Percentiles rank a stretch among this genome's conserved stretches.
phyloP scores from a whole-genome alignment of 768 basidiomycete species.

The Xerocomellus amylosporus region DNA sequence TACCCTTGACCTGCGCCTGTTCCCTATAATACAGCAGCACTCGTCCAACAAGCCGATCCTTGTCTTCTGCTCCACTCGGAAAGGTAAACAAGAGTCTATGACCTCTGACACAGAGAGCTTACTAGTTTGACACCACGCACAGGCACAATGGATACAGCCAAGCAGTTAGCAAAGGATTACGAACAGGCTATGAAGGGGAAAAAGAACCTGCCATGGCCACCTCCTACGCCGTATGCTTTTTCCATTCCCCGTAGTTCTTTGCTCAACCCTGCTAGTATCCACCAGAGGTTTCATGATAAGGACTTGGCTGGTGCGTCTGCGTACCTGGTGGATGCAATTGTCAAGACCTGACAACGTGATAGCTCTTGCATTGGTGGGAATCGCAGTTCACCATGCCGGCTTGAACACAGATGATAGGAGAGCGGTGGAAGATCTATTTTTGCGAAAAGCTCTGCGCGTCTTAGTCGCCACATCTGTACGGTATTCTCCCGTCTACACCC shows the following conservation, averaged over 20 bases:
- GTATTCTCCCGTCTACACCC: neutral
- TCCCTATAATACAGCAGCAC: slow-evolving; percentile 67
- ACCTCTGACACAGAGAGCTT: neutral
- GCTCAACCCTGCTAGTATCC: slow-evolving; percentile 41
- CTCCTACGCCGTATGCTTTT: slow-evolving; percentile 46
- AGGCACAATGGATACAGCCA: slow-evolving; percentile 69
- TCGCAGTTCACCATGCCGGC: slow-evolving; percentile 93
- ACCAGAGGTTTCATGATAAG: slow-evolving; percentile 62
- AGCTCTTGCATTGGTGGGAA: slow-evolving; percentile 70
- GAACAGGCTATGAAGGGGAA: slow-evolving; percentile 49
- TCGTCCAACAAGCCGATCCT: slow-evolving; percentile 80
- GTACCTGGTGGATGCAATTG: neutral
- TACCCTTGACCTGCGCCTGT: slow-evolving; percentile 70
- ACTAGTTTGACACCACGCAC: neutral
- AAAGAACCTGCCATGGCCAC: slow-evolving; percentile 64
- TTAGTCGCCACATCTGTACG: slow-evolving; percentile 83
- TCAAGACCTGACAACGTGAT: slow-evolving; percentile 8
- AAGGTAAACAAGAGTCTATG: slow-evolving; percentile 46
- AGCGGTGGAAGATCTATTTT: slow-evolving; percentile 69
- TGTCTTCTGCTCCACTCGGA: slow-evolving; percentile 86
- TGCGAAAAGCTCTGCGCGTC: slow-evolving; percentile 59
- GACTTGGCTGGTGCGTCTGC: slow-evolving; percentile 45
- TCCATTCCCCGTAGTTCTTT: neutral
- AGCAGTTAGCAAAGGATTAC: slow-evolving; percentile 73
- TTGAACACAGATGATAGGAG: slow-evolving; percentile 70